These are phyloP conservation scores for Maudiozyma humilis DNA, from an alignment of 1,139 yeast genomes.

Conservation along the genomic window DNA sequence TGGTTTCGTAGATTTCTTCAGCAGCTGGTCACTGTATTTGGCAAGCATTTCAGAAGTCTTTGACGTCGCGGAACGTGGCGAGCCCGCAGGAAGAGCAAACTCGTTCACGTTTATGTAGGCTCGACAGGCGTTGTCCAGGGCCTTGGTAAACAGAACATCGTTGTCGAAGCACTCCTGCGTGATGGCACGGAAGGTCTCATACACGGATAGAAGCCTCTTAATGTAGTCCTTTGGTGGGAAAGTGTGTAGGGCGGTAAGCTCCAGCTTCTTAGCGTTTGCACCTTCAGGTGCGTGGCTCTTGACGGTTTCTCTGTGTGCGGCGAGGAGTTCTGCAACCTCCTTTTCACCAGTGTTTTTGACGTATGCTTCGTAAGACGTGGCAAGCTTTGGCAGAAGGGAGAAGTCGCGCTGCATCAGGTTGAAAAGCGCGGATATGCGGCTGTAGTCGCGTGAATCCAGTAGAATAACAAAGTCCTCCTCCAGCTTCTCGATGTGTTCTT, in stretches of 20 bases:
- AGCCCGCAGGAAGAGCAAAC: conserved; percentile 61
- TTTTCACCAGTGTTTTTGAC: conserved; percentile 43
- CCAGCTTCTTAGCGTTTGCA: conserved; percentile 16
- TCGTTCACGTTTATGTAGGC: conserved; percentile 74
- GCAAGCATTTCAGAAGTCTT: conserved; percentile 88
- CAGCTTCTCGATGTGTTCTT: conserved; percentile 68
- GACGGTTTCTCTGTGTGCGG: conserved; percentile 18
- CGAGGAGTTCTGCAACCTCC: conserved; percentile 22
- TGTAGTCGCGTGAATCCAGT: conserved; percentile 67
- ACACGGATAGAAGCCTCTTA: conserved; percentile 63
- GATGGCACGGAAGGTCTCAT: conserved; percentile 41
- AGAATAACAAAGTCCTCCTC: conserved; percentile 68
- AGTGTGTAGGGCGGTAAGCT: conserved; percentile 14
- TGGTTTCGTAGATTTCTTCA: conserved; percentile 64
- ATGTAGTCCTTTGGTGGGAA: conserved; percentile 64
- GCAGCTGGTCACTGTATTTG: conserved; percentile 73
- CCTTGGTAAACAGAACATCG: conserved; percentile 74
- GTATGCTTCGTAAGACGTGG: conserved; percentile 62
- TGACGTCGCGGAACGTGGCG: conserved; percentile 42
- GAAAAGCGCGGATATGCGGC: conserved; percentile 75
- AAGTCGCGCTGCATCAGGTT: conserved; percentile 53
- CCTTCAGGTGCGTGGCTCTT: conserved; percentile 12
- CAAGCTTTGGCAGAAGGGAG: conserved; percentile 54
- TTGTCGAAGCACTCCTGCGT: conserved; percentile 66
- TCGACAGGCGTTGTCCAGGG: conserved; percentile 84